Evolutionary conservation across 140 eudicot genomes (phyloP).

Genomic region (Anethum foeniculum): DNA sequence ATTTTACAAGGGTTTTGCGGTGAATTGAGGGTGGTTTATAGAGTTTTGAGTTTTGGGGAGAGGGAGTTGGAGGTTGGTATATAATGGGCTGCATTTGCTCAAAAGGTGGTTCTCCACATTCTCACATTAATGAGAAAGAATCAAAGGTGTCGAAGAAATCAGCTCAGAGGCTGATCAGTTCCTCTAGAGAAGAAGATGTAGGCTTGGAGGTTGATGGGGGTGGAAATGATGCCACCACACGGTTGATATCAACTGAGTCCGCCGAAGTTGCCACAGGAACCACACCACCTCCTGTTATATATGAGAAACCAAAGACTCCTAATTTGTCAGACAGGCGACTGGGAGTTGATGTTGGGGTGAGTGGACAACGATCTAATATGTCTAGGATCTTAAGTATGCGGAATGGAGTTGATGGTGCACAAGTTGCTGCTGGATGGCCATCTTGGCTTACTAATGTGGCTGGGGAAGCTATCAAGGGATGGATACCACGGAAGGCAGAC

Average conservation of each 20-base stretch:
- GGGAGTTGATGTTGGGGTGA: conserved; percentile 19
- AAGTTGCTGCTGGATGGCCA: conserved; percentile 82
- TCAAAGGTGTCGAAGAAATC: conserved; percentile 51
- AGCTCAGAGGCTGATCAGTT: conserved; percentile 41
- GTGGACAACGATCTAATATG: conserved; percentile 38
- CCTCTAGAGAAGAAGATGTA: conserved; percentile 57
- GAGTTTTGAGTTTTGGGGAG: not conserved
- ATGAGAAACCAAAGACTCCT: conserved; percentile 36
- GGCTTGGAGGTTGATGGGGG: conserved; percentile 51
- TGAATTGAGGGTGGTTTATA: not conserved
- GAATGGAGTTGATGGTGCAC: conserved; percentile 69
- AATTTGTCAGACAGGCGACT: conserved; percentile 17
- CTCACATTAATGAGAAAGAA: conserved; percentile 41
- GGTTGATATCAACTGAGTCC: conserved; percentile 50
- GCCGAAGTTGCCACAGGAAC: conserved; percentile 31
- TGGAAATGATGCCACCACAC: conserved; percentile 53
- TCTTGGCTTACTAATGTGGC: conserved; percentile 80
- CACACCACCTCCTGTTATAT: conserved; percentile 33
- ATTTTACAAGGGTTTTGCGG: not conserved
- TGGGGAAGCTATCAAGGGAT: conserved; percentile 86
- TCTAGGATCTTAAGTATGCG: conserved; percentile 34
- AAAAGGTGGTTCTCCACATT: conserved; percentile 45
- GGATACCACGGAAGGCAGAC: conserved; percentile 72
- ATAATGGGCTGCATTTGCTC: conserved; percentile 84
- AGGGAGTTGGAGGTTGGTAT: conserved; percentile 13